These are phyloP conservation scores for Calycina herbarum DNA, from an alignment of 2,329 filamentous ascomycete species.

Conservation along the genomic window DNA sequence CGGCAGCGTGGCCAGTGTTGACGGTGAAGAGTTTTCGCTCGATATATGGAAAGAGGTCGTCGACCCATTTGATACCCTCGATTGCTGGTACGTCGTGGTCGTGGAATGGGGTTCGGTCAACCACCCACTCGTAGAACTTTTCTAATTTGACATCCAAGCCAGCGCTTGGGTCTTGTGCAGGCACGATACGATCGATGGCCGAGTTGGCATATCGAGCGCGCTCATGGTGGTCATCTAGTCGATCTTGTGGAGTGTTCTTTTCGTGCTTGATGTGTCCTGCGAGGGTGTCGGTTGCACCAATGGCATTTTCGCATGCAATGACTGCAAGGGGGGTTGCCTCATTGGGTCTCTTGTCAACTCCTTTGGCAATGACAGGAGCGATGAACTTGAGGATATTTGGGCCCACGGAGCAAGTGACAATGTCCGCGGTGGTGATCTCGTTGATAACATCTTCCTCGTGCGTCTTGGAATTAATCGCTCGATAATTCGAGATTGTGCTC, in stretches of 20 bases:
- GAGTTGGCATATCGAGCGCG: constrained; percentile 94
- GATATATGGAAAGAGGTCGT: constrained; percentile 89
- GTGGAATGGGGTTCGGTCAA: constrained; percentile 83
- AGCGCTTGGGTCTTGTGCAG: constrained; percentile 76
- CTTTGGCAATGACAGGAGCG: constrained; percentile 92
- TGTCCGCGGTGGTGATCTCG: constrained; percentile 82
- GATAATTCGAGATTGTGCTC: constrained; percentile 90
- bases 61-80: constrained; percentile 88
- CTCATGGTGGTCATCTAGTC: constrained; percentile 65
- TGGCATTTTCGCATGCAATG: constrained; percentile 98
- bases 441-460: constrained; percentile 78
- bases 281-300: constrained; percentile 88
- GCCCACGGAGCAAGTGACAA: constrained; percentile 96
- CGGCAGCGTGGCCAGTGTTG: constrained; percentile 96
- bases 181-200: constrained; percentile 97
- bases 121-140: constrained; percentile 99
- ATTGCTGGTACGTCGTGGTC: constrained; percentile 70
- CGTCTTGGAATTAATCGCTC: constrained; percentile 91
- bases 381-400: constrained; percentile 97
- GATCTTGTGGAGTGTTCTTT: constrained; percentile 67
- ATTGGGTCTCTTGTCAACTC: constrained; percentile 73
- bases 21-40: constrained; percentile 99
- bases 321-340: constrained; percentile 72
- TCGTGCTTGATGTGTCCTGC: constrained; percentile 76
- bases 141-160: constrained; percentile 93